Base-by-base conservation (phyloP, 352 stramenopile genomes). In the Pythium brachiatum region DNA sequence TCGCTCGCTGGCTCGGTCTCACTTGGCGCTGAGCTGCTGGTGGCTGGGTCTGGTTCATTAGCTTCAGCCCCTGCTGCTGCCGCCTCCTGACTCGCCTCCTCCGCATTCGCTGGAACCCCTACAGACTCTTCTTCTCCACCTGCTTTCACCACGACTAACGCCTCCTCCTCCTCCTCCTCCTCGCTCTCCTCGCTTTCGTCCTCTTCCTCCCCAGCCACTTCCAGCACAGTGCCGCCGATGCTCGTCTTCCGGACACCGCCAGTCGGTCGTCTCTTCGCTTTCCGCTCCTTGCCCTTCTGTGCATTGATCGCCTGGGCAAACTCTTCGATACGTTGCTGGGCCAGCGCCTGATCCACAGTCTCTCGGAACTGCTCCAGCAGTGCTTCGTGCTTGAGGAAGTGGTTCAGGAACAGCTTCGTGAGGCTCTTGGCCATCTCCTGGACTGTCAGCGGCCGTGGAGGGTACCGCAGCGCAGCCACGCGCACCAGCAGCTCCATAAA, bases 401-500 rank as follows among this genome's bases (percentile, higher is more conserved):
- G 79, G 60, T 82, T 81, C 50, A 74, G 26, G 4, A 92, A 73
- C 38, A 92, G 66, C 59, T 72, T 79, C 64, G 88, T 77, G 11
- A 92, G 64, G 46, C 79, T 84, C 41, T 72, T 72, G 29, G 73
- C 71, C 5, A 81, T 75, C 36, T 89, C 82, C 0, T 13, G n/a
- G 12, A 83, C 62, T 0, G 65, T 68, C 29, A 72, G 23, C 1
- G 73, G 66, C 44, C 55, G 64, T 29, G 78, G 72, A 12, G 83
- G 83, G 38, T 90, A 90, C 60, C 83, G 80, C 32, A 88, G 63
- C 32, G 81, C 62, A 31, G 72, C 76, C 27, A 90, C 65, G 16
- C 83, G 83, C 60, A 90, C 57, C 18, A 90, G 63, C 3, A 92
- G 68, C 70, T 92, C 83, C 76, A 92, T 89, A 27, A 92, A 92